Evolutionary conservation across 2,329 filamentous ascomycete species (phyloP).

Genomic region (Colletotrichum sp.): DNA sequence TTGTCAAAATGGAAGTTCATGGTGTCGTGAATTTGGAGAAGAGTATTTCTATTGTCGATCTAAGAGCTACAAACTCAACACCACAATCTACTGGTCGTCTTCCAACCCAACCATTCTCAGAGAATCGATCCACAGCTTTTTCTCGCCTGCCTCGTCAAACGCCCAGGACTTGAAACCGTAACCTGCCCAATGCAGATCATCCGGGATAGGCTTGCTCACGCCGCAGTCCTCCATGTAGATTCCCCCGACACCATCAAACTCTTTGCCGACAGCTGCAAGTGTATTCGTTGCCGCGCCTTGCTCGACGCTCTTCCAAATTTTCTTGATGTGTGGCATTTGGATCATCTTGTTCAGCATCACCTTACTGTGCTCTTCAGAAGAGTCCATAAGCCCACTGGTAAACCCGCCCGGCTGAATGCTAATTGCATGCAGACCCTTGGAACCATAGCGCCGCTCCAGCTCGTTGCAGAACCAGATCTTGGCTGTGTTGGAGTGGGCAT

Average conservation of each 20-base stretch:
- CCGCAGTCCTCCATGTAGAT: background rate
- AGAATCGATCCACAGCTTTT: background rate
- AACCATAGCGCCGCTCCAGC: conserved; percentile 44
- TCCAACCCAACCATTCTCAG: background rate
- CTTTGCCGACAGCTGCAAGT: background rate
- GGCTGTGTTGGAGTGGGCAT: conserved; percentile 55
- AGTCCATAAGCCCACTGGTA: background rate
- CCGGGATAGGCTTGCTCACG: background rate
- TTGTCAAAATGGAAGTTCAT: background rate
- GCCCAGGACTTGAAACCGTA: background rate
- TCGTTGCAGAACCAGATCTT: conserved; percentile 56
- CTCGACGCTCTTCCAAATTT: background rate
- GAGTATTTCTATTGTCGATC: background rate
- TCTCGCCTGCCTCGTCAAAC: background rate
- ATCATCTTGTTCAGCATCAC: background rate
- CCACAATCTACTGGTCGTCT: background rate
- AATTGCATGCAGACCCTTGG: conserved; percentile 34
- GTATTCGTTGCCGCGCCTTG: background rate
- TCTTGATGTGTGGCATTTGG: background rate
- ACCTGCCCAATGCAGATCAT: background rate
- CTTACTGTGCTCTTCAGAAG: background rate
- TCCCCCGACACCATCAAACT: background rate
- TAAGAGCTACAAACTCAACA: fast-evolving
- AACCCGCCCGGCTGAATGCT: conserved; percentile 10
- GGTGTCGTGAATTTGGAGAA: background rate